phyloP scores from a whole-genome alignment of 176 grass and related monocot genomes.

The Bromus sterilis region DNA sequence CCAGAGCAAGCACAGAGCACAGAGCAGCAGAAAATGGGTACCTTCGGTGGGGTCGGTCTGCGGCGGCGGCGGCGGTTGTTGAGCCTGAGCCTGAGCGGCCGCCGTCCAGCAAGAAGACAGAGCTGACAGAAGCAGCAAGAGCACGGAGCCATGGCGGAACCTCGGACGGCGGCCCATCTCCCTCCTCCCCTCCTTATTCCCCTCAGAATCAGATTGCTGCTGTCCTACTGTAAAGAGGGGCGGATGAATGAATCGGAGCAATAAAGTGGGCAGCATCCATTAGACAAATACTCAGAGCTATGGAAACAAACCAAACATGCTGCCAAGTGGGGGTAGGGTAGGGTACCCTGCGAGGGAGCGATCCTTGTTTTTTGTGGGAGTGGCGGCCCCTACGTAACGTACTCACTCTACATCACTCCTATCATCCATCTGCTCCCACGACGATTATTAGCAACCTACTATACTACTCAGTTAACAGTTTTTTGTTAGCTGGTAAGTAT shows the following conservation, averaged over 20 bases:
- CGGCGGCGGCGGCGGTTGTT: neutral
- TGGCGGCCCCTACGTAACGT: constrained; percentile 5
- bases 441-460: too few relatives aligned
- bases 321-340: constrained; percentile 9
- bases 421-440: neutral
- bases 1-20: neutral
- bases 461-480: too few relatives aligned
- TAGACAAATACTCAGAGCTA: neutral
- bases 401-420: neutral
- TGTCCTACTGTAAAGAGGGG: neutral
- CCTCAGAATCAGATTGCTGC: neutral
- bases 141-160: neutral
- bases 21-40: neutral
- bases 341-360: neutral
- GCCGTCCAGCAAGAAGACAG: neutral
- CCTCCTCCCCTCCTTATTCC: neutral
- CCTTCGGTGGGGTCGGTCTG: constrained; percentile 50
- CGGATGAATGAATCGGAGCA: neutral
- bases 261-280: neutral
- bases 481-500: too few relatives aligned
- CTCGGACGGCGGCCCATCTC: neutral
- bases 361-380: neutral
- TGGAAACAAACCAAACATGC: neutral
- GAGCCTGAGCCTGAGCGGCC: constrained; percentile 27
- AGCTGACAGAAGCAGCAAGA: neutral